Evolutionary conservation across 2,329 filamentous ascomycete genomes (phyloP).

Genomic region (Fusarium sublunatum): DNA sequence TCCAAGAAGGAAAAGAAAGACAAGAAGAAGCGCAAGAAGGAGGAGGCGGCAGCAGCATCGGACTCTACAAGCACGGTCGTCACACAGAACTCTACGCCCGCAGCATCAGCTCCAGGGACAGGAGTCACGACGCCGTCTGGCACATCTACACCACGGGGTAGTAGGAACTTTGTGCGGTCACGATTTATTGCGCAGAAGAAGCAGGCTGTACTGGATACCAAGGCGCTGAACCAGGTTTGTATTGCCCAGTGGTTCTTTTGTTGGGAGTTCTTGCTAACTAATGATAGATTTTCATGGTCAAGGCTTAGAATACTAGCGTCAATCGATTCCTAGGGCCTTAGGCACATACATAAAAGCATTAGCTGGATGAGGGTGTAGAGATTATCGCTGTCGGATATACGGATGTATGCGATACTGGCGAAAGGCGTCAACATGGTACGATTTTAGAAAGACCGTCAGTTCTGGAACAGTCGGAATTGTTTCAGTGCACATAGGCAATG

Average conservation of each 20-base stretch:
- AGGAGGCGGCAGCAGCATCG: conserved; percentile 47
- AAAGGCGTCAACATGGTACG: conserved; percentile 18
- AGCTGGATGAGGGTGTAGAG: conserved; percentile 2
- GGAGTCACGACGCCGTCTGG: conserved; percentile 56
- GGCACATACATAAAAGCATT: conserved; percentile 16
- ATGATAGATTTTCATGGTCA: conserved; percentile 75
- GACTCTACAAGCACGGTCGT: conserved; percentile 31
- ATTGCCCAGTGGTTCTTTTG: conserved; percentile 55
- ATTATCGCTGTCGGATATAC: conserved; percentile 6
- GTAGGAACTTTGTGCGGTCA: conserved; percentile 79
- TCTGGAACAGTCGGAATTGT: not conserved
- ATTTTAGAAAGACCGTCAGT: conserved; percentile 9
- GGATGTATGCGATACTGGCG: not conserved
- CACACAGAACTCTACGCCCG: conserved; percentile 39
- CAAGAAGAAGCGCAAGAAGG: conserved; percentile 63
- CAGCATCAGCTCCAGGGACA: conserved; percentile 49
- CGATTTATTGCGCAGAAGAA: conserved; percentile 91
- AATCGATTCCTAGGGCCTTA: not conserved
- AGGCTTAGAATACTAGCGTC: conserved; percentile 50
- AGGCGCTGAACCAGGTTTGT: conserved; percentile 85
- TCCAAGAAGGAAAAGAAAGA: conserved; percentile 58
- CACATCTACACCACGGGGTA: conserved; percentile 61
- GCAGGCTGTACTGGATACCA: conserved; percentile 81
- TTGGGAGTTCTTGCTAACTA: conserved; percentile 11
- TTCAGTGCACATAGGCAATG: not conserved